Evolutionary conservation across 2,329 filamentous ascomycete genomes (phyloP).

Genomic region (Pseudogymnoascus sp.): DNA sequence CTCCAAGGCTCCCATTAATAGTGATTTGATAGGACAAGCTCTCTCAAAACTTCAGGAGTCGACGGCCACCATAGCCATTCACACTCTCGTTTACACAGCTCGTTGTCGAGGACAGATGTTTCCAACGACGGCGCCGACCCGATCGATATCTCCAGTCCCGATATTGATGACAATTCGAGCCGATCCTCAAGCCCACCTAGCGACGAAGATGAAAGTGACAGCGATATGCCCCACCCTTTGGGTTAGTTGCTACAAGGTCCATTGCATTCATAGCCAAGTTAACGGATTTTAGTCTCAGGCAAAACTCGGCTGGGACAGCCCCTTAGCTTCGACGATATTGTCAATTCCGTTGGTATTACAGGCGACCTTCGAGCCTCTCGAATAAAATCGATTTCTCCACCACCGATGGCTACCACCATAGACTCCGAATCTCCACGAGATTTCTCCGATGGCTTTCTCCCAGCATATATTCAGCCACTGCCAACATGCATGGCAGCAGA

Average conservation of each 20-base stretch:
- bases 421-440: neutral
- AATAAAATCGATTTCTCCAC: neutral
- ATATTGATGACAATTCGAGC: neutral
- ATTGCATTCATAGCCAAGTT: neutral
- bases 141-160: neutral
- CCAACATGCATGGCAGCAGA: conserved; percentile 8
- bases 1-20: neutral
- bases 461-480: conserved; percentile 5
- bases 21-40: neutral
- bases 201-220: neutral
- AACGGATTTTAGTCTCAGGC: neutral
- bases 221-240: neutral
- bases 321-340: neutral
- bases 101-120: neutral
- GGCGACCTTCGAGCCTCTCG: conserved; percentile 4
- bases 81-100: neutral
- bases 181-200: neutral
- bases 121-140: neutral
- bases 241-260: neutral
- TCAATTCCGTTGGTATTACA: conserved; percentile 5
- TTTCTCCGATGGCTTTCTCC: neutral
- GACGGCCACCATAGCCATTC: neutral
- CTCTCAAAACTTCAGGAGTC: neutral
- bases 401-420: neutral
- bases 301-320: conserved; percentile 3